These are phyloP conservation scores for Turnera subulata DNA, from an alignment of 345 rosid genomes.

Conservation along the genomic window DNA sequence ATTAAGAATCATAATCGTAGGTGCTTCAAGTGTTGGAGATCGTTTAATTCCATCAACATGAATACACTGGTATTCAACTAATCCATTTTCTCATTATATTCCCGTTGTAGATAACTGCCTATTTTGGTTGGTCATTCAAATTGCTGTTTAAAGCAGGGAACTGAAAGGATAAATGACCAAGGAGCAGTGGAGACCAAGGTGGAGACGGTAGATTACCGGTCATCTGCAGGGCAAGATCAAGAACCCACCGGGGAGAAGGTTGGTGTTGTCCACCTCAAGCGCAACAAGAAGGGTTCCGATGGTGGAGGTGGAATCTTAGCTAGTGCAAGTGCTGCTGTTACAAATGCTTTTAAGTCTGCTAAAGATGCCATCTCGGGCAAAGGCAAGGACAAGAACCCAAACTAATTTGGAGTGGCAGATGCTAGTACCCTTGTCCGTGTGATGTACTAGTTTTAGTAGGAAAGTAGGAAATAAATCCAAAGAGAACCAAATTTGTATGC, in stretches of 20 bases:
- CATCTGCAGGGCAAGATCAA: conserved; percentile 19
- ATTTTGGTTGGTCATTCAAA: neutral
- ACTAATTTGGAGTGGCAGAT: neutral
- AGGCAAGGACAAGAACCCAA: conserved; percentile 7
- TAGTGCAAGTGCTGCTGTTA: conserved; percentile 22
- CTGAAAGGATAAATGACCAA: conserved; percentile 23
- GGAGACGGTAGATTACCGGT: conserved; percentile 30
- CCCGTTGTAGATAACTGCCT: no score
- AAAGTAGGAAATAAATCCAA: no score
- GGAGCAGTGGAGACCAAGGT: conserved; percentile 32
- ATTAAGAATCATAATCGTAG: neutral
- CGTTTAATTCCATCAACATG: conserved; percentile 9
- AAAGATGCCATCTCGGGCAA: conserved; percentile 30
- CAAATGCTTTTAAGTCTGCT: conserved; percentile 24
- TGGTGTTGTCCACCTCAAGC: conserved; percentile 35
- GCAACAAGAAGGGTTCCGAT: conserved; percentile 4
- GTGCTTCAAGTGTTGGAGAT: neutral
- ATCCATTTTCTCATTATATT: neutral
- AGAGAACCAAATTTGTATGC: no score
- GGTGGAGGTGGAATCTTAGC: conserved; percentile 14
- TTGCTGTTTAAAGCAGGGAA: conserved; percentile 22
- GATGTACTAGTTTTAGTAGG: no score
- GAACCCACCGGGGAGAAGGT: conserved; percentile 27
- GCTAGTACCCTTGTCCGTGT: no score
- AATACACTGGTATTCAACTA: conserved; percentile 11